Evolutionary conservation across 495 filamentous ascomycete species (phyloP), one percentile per base, ranked within the genome.

Genomic region (Aspergillus baeticus): DNA sequence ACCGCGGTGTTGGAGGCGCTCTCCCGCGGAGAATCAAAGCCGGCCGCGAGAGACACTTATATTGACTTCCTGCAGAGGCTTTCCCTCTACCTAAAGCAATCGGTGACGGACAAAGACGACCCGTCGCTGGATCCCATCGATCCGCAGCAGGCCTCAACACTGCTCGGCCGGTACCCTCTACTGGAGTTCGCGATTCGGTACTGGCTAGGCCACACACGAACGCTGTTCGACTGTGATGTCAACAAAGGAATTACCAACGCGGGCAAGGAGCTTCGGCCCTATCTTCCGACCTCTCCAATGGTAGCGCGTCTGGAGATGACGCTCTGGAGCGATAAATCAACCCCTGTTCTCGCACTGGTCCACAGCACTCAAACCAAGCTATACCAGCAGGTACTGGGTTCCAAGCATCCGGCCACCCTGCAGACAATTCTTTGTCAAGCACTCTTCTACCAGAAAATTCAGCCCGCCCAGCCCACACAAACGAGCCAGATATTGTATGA

Each of bases 101-200:
- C 57, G 29, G 59, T 71, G 8, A 55, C 61, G 10, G 64, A 65
- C 29, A 59, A 67, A 21, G 60, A 67, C 23, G 66, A 72, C 39
- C 66, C 65, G 10, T 68, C 71, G 1, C 42, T 72, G 21, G 55
- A 50, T 21, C 59, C 63, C 5, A 34, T 71, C 20, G 66, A 69
- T 44, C 43, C 47, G 1, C 61, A 66, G 29, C 55, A 66, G 20
- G 62, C 57, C 17, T 51, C 39, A 7, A 42, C 46, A 0, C 51
- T 69, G 6, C 29, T 69, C 33, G 60, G 61, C 6, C 64, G 61
- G 22, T 22, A 64, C 31, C 61, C 70, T 15, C 61, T 74, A 26
- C 64, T 74, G 11, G 71, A 74, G 44, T 72, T 74, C 39, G 63
- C 68, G 13, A 23, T 74, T 10, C 66, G 68, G 11, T 74, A 74